Evolutionary conservation across 2,329 filamentous ascomycete species (phyloP), one percentile per base, ranked within the genome.

Genomic region (Fusarium pseudoanthophilum): DNA sequence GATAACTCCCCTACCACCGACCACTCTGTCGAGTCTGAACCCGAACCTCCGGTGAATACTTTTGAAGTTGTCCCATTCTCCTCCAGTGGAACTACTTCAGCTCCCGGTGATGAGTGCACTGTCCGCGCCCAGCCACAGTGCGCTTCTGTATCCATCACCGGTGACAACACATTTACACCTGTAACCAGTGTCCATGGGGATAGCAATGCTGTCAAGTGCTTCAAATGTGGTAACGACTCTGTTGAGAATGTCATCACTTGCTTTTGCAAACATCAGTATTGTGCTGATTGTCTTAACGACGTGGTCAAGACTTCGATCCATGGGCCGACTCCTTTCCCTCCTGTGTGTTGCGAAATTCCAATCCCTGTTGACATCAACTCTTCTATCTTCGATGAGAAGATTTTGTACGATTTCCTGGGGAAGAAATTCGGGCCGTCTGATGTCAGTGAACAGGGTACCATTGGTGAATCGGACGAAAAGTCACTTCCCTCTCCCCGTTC

Each of bases 251-350:
- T 37, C 10, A 40, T 39, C 16, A 42, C 18, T 7, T 67, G 65
- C 13, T 26, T 34, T 28, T 72, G 70, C 15, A 10, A 11, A 3
- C 69, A 72, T 20, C 16, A 20, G 11, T 70, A 62, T 45, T 73
- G 70, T n/a, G 5, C 26, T 15, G 18, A 48, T 15, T 72, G 70
- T 11, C 52, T 73, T 3, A 26, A 13, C 13, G 6, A 13, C 8
- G 15, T 51, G 7, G 37, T 73, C 10, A 51, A 70, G 26, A 8
- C 21, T 30, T 69, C 70, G 9, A 21, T 70, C 10, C 11, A 24
- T 10, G 65, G 15, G 5, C 7, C 30, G 0, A 26, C 20, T 24
- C 14, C 16, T 2, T 72, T 73, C 34, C 69, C 69, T 7, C 70
- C 65, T 18, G 11, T 24, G 4, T 72, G 70, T 24, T 72, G 69